A percentile compares a stretch with the other conserved stretches of the same genome.
phyloP scores from a whole-genome alignment of 176 grass and related monocot genomes.

The Zizania latifolia region DNA sequence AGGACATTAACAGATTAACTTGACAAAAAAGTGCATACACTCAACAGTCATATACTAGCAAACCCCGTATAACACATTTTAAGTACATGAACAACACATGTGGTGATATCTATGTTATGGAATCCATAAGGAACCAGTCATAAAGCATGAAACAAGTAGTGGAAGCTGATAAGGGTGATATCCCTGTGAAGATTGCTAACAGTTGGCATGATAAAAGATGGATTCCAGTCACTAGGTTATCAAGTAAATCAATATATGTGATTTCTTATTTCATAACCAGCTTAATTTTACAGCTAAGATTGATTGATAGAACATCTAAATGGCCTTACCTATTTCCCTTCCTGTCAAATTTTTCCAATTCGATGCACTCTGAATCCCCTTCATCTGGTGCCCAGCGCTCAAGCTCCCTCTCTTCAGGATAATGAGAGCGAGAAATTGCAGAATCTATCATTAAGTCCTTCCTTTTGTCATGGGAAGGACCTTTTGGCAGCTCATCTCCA shows the following conservation, averaged over 20 bases:
- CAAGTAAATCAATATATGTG: neutral
- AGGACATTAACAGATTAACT: neutral
- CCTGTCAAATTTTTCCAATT: conserved; percentile 74
- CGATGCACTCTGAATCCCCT: conserved; percentile 74
- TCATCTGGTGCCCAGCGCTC: conserved; percentile 88
- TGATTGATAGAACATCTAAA: conserved; percentile 2
- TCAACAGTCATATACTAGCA: neutral
- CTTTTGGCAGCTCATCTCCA: conserved; percentile 56
- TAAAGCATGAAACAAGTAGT: conserved; percentile 4
- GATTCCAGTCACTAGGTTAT: neutral
- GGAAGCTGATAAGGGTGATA: conserved; percentile 1
- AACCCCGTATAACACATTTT: neutral
- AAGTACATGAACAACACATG: neutral
- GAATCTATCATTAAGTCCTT: conserved; percentile 97
- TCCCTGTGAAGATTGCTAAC: neutral
- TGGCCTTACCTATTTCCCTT: conserved; percentile 64
- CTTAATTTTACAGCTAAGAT: neutral
- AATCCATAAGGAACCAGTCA: neutral
- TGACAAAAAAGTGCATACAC: neutral
- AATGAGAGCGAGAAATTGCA: conserved; percentile 77
- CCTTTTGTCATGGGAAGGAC: conserved; percentile 65
- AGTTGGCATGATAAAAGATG: neutral
- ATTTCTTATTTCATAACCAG: neutral
- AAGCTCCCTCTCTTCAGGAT: conserved; percentile 81
- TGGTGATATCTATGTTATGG: neutral